phyloP scores from a whole-genome alignment of 148 eudicot genomes.

The Vaccinium myrtillus region DNA sequence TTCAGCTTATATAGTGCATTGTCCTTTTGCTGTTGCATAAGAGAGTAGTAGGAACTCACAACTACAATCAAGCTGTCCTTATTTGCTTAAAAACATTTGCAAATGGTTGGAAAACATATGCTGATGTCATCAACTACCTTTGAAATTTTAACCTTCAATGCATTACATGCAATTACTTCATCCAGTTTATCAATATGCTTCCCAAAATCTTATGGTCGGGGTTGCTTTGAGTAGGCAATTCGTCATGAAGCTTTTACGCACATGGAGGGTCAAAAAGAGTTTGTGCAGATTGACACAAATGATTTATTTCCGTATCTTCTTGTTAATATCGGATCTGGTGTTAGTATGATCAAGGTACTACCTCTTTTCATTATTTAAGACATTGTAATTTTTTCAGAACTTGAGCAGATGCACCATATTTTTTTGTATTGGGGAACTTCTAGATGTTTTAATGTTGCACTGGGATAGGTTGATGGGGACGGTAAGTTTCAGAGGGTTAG shows the following conservation, averaged over 20 bases:
- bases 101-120: neutral
- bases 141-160: neutral
- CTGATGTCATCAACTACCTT: neutral
- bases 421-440: neutral
- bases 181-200: constrained; percentile 3
- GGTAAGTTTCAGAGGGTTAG: constrained; percentile 92
- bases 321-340: constrained; percentile 97
- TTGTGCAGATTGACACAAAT: constrained; percentile 91
- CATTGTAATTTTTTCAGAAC: neutral
- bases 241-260: constrained; percentile 99
- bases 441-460: constrained; percentile 15
- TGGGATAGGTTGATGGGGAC: constrained; percentile 85
- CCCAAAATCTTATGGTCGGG: neutral
- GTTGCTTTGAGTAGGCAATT: constrained; percentile 56
- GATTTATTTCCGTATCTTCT: constrained; percentile 93
- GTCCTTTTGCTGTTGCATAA: neutral
- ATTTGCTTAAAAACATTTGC: neutral
- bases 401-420: neutral
- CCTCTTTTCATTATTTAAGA: neutral
- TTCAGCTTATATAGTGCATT: neutral
- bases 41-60: neutral
- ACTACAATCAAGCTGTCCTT: neutral
- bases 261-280: constrained; percentile 90
- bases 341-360: constrained; percentile 92
- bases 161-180: neutral